Evolutionary conservation across 2,329 filamentous ascomycete species (phyloP).

Genomic region (Botrytis fabae): DNA sequence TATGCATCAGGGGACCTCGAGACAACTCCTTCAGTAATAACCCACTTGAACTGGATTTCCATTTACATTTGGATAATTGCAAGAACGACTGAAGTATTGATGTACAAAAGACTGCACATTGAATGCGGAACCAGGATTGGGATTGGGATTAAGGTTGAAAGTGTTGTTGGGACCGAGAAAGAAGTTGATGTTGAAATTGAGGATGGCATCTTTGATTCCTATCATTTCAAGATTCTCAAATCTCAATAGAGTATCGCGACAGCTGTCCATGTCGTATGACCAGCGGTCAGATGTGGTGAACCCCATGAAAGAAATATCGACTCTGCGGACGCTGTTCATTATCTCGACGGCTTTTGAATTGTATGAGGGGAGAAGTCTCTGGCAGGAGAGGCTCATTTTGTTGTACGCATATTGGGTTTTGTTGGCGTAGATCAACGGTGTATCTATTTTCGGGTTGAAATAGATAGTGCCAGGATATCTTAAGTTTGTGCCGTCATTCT

Average conservation of each 20-base stretch:
- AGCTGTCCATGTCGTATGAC: neutral
- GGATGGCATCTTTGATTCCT: no score
- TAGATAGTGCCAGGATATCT: neutral
- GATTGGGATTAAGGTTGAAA: no score
- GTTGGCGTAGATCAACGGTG: neutral
- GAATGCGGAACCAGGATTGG: neutral
- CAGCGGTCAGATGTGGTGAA: fast-evolving
- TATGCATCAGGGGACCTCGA: neutral
- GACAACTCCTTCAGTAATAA: no score
- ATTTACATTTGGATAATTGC: no score
- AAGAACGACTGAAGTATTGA: neutral
- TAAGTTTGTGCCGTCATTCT: neutral
- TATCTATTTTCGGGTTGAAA: neutral
- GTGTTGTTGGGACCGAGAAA: no score
- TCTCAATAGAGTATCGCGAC: neutral
- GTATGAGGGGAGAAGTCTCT: neutral
- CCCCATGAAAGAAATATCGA: neutral
- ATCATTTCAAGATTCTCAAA: neutral
- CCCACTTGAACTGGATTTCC: no score
- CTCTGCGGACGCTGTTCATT: neutral
- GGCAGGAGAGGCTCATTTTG: neutral
- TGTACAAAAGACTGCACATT: fast-evolving
- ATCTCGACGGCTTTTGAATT: neutral
- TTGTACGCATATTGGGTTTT: neutral
- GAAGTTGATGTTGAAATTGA: no score